phyloP scores from a whole-genome alignment of 2,329 filamentous ascomycete genomes.

The Torrubiella hemipterigena region DNA sequence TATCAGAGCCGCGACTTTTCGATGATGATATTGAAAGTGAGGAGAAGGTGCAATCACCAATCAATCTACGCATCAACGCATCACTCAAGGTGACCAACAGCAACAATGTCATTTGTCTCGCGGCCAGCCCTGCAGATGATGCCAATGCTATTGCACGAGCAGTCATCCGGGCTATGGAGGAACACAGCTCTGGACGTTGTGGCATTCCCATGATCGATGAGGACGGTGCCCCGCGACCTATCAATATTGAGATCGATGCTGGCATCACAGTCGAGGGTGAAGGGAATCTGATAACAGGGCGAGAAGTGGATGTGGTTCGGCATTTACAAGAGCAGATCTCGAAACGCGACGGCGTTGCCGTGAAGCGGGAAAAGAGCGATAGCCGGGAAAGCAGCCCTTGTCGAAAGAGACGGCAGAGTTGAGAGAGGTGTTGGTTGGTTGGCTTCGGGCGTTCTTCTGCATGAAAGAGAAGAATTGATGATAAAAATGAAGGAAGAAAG shows the following conservation, averaged over 20 bases:
- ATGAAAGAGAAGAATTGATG: too few relatives aligned
- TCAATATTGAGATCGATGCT: slow-evolving; percentile 31
- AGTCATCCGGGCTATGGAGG: slow-evolving; percentile 30
- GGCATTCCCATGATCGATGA: slow-evolving; percentile 35
- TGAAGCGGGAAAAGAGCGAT: too few relatives aligned
- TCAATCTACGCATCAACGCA: slow-evolving; percentile 35
- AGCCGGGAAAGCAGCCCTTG: too few relatives aligned
- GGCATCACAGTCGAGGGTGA: slow-evolving; percentile 30
- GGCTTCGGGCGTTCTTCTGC: too few relatives aligned
- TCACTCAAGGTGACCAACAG: slow-evolving; percentile 31
- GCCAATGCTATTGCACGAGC: slow-evolving; percentile 30
- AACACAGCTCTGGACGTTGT: slow-evolving; percentile 24
- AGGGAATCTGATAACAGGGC: slow-evolving; percentile 29
- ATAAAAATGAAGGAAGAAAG: too few relatives aligned
- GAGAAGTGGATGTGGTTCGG: background rate
- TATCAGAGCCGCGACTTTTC: too few relatives aligned
- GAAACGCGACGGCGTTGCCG: background rate
- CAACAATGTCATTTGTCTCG: slow-evolving; percentile 36
- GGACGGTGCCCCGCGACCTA: slow-evolving; percentile 26
- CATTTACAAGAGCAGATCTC: background rate
- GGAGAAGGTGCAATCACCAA: slow-evolving; percentile 14
- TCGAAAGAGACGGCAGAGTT: too few relatives aligned
- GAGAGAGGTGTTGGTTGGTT: too few relatives aligned
- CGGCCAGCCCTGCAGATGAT: slow-evolving; percentile 23
- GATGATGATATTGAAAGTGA: background rate